Conservation (phyloP, 1,139 yeast genomes). For the Hyphopichia wangnamkhiaoensis region DNA sequence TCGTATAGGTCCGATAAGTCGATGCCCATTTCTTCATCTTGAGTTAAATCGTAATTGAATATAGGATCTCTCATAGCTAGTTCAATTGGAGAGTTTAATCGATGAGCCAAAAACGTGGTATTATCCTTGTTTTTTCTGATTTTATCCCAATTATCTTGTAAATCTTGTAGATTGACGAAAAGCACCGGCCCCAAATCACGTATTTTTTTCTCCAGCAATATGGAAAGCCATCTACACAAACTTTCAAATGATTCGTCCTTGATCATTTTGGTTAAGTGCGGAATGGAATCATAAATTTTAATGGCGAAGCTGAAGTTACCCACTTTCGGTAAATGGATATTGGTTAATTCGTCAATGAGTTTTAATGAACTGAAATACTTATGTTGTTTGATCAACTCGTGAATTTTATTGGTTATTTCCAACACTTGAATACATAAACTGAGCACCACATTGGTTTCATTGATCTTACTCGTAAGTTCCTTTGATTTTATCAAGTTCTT, state of each 20-base stretch:
- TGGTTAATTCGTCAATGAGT: constrained; percentile 70
- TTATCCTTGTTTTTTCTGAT: constrained; percentile 31
- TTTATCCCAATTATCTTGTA: constrained; percentile 60
- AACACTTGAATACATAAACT: constrained; percentile 77
- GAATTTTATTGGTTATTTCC: constrained; percentile 83
- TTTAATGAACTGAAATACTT: constrained; percentile 87
- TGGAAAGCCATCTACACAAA: constrained; percentile 69
- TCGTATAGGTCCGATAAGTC: constrained; percentile 76
- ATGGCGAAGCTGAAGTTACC: constrained; percentile 76
- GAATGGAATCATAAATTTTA: constrained; percentile 72
- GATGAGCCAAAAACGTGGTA: constrained; percentile 53
- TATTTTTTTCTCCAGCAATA: constrained; percentile 62
- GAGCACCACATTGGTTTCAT: constrained; percentile 61
- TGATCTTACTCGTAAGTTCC: constrained; percentile 59
- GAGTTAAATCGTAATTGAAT: constrained; percentile 45
- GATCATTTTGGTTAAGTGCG: constrained; percentile 72
- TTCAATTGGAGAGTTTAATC: constrained; percentile 86
- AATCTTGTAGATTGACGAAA: constrained; percentile 52
- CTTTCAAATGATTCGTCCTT: constrained; percentile 77
- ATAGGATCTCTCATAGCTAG: constrained; percentile 63
- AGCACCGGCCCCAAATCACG: constrained; percentile 60
- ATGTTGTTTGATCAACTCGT: constrained; percentile 72
- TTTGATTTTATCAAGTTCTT: constrained; percentile 55
- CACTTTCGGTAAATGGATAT: constrained; percentile 68
- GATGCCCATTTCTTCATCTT: constrained; percentile 47